These are phyloP conservation scores for Melanogaster broomeanus DNA, from an alignment of 768 basidiomycete genomes.

Conservation along the genomic window DNA sequence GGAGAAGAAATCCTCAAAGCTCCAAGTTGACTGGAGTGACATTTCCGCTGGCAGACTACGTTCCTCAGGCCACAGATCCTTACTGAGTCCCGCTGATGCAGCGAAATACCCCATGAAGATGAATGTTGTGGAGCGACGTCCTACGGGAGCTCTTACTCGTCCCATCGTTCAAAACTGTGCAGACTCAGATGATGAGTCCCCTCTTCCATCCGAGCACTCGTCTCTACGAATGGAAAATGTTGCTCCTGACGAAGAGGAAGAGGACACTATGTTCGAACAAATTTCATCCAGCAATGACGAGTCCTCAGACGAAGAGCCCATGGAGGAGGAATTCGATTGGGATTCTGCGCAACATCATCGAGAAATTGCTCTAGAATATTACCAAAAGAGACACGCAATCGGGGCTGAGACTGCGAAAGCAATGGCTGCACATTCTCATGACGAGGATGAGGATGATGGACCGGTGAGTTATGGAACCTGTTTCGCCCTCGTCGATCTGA, in stretches of 20 bases:
- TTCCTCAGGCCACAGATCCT: slow-evolving; percentile 37
- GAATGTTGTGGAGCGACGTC: slow-evolving; percentile 66
- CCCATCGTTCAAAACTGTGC: slow-evolving; percentile 8
- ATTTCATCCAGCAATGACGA: slow-evolving; percentile 25
- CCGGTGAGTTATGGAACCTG: slow-evolving; percentile 34
- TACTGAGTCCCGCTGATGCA: slow-evolving; percentile 29
- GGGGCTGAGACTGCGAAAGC: slow-evolving; percentile 53
- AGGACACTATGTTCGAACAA: slow-evolving; percentile 13
- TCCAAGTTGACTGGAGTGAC: slow-evolving; percentile 52
- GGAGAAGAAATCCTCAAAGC: slow-evolving; percentile 1
- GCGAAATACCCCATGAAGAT: slow-evolving; percentile 60
- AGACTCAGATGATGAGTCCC: slow-evolving; percentile 77
- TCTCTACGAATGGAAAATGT: slow-evolving; percentile 37
- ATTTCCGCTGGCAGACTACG: slow-evolving; percentile 53
- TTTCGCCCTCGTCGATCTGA: slow-evolving; percentile 4
- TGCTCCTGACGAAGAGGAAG: slow-evolving; percentile 20
- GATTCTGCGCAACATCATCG: slow-evolving; percentile 70
- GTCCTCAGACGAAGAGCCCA: slow-evolving; percentile 39
- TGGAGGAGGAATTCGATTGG: slow-evolving; percentile 55
- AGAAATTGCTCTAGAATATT: slow-evolving; percentile 73
- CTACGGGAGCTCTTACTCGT: slow-evolving; percentile 29
- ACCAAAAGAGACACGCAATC: slow-evolving; percentile 58
- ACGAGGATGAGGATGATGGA: slow-evolving; percentile 45
- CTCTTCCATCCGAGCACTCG: slow-evolving; percentile 30
- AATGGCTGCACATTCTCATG: slow-evolving; percentile 49